Evolutionary conservation across 2,329 filamentous ascomycete genomes (phyloP).

Genomic region (Aureobasidium sp.): DNA sequence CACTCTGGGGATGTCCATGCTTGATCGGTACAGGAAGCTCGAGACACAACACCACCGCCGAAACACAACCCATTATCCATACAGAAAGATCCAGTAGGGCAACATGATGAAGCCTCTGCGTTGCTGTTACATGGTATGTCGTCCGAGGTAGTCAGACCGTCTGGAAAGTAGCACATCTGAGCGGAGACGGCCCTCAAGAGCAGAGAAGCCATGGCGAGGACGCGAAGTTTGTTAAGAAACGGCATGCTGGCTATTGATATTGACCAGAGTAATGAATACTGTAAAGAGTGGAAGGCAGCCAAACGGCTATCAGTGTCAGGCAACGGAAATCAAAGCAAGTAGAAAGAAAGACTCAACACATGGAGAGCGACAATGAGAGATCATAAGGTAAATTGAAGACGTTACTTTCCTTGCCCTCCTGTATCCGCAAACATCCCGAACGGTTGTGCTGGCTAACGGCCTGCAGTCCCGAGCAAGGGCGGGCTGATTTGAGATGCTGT

Average conservation of each 20-base stretch:
- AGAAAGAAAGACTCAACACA: background rate
- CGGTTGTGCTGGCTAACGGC: constrained; percentile 6
- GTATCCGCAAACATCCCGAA: constrained; percentile 4
- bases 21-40: constrained; percentile 26
- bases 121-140: constrained; percentile 20
- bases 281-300: background rate
- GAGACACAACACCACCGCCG: constrained; percentile 21
- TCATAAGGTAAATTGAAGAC: constrained; percentile 6
- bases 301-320: background rate
- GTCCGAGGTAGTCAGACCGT: constrained; percentile 19
- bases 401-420: constrained; percentile 1
- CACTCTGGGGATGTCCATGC: constrained; percentile 24
- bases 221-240: background rate
- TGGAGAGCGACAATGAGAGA: background rate
- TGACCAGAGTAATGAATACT: background rate
- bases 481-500: constrained; percentile 6
- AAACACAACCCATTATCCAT: constrained; percentile 27
- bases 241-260: background rate
- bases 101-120: constrained; percentile 21
- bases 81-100: constrained; percentile 22
- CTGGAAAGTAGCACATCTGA: constrained; percentile 24
- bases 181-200: constrained; percentile 10
- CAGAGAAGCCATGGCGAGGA: background rate
- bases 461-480: constrained; percentile 6
- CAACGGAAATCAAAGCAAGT: background rate